Percentiles rank a stretch among this genome's conserved stretches.
These are phyloP conservation scores for Tetrahymena borealis DNA, from an alignment of 73 alveolate genomes.

Conservation along the genomic window DNA sequence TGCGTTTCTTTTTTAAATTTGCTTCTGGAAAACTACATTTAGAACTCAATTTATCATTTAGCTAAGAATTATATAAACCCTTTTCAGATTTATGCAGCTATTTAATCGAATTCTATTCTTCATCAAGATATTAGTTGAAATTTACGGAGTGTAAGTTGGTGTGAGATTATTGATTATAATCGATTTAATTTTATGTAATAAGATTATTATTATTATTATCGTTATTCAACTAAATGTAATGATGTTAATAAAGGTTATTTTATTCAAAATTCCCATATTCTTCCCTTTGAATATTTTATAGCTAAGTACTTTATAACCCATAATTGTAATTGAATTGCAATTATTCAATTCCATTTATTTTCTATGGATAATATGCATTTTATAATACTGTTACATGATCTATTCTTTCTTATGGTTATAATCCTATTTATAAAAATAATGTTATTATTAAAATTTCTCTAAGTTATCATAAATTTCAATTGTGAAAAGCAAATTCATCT, in stretches of 20 bases:
- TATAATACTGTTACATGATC: not conserved
- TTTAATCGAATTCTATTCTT: not conserved
- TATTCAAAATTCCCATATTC: too few species aligned
- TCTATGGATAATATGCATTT: not conserved
- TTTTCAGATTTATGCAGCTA: not conserved
- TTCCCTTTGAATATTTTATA: not conserved
- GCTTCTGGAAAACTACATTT: not conserved
- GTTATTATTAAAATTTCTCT: not conserved
- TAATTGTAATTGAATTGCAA: not conserved
- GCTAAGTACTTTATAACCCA: not conserved
- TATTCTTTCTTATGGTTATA: not conserved
- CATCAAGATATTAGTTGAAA: not conserved
- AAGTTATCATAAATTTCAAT: too few species aligned
- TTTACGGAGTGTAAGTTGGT: not conserved
- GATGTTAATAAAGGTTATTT: too few species aligned
- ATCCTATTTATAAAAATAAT: not conserved
- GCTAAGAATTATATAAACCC: not conserved
- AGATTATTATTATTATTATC: too few species aligned
- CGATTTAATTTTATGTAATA: not conserved
- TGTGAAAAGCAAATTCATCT: too few species aligned
- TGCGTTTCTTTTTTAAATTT: not conserved
- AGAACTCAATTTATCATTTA: not conserved
- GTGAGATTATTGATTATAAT: not conserved
- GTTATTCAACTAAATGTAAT: too few species aligned
- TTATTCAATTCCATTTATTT: not conserved